Percentiles rank a stretch among this genome's conserved stretches.
phyloP scores from a whole-genome alignment of 2,329 filamentous ascomycete species.

The Fusarium humuli region DNA sequence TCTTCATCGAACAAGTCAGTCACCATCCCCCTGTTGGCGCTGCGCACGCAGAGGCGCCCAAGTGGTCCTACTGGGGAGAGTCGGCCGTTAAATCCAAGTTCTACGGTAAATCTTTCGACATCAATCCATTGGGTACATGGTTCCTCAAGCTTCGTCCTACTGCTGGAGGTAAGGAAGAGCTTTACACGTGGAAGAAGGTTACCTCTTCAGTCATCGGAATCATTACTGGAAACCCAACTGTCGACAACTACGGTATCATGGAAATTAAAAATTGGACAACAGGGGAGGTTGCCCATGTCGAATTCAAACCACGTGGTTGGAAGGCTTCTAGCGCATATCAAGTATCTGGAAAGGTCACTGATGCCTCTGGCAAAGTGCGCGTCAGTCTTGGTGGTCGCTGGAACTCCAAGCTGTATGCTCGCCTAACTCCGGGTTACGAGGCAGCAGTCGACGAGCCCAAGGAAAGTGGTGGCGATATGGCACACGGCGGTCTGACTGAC shows the following conservation, averaged over 20 bases:
- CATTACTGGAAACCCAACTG: constrained; percentile 93
- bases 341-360: constrained; percentile 86
- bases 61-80: constrained; percentile 98
- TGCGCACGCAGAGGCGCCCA: constrained; percentile 89
- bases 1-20: constrained; percentile 98
- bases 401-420: constrained; percentile 97
- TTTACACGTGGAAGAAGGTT: constrained; percentile 99
- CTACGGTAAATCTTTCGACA: constrained; percentile 96
- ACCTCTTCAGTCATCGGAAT: constrained; percentile 98
- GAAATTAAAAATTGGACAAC: constrained; percentile 98
- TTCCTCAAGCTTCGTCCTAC: constrained; percentile 86
- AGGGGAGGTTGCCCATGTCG: constrained; percentile 86
- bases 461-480: constrained; percentile 51
- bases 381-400: constrained; percentile 94
- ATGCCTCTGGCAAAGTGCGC: constrained; percentile 80
- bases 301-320: constrained; percentile 97
- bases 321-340: constrained; percentile 93
- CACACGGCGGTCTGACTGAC: constrained; percentile 67
- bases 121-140: constrained; percentile 97
- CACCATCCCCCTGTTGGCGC: constrained; percentile 96
- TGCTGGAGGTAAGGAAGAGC: constrained; percentile 80
- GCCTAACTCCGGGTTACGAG: constrained; percentile 91
- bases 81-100: constrained; percentile 96
- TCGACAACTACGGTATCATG: constrained; percentile 99
- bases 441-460: constrained; percentile 72